phyloP scores from a whole-genome alignment of 2,329 filamentous ascomycete genomes.

The Trichoderma simmonsii region DNA sequence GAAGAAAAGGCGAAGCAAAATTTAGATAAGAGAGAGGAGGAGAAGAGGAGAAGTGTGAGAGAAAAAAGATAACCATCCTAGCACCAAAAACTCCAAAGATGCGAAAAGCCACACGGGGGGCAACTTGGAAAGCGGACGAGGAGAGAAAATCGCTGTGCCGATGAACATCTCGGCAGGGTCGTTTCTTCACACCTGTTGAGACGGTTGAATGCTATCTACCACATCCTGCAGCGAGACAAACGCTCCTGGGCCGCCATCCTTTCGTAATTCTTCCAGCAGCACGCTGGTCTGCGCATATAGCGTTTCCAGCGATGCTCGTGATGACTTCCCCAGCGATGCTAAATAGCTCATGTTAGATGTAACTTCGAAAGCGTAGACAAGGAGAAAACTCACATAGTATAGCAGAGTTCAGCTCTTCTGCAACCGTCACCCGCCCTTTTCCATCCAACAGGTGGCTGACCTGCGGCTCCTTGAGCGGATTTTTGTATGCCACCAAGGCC shows the following conservation, averaged over 20 bases:
- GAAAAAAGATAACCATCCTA: background rate
- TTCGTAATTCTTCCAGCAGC: constrained; percentile 76
- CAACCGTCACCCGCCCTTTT: constrained; percentile 71
- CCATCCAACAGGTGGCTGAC: constrained; percentile 76
- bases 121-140: background rate
- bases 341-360: constrained; percentile 22
- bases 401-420: constrained; percentile 90
- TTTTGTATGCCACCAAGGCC: constrained; percentile 79
- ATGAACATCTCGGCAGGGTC: background rate
- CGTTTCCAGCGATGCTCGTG: constrained; percentile 78
- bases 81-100: background rate
- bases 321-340: constrained; percentile 91
- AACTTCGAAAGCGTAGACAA: background rate
- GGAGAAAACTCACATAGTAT: constrained; percentile 69
- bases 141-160: background rate
- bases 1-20: background rate
- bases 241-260: constrained; percentile 75
- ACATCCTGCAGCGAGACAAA: constrained; percentile 66
- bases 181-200: constrained; percentile 26
- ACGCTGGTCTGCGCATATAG: constrained; percentile 83
- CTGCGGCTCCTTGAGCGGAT: constrained; percentile 70
- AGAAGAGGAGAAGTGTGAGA: background rate
- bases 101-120: background rate
- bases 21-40: background rate
- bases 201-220: constrained; percentile 45